Evolutionary conservation across 2,329 filamentous ascomycete genomes (phyloP), one percentile per base, ranked within the genome.

Genomic region (Diaporthe sp.): DNA sequence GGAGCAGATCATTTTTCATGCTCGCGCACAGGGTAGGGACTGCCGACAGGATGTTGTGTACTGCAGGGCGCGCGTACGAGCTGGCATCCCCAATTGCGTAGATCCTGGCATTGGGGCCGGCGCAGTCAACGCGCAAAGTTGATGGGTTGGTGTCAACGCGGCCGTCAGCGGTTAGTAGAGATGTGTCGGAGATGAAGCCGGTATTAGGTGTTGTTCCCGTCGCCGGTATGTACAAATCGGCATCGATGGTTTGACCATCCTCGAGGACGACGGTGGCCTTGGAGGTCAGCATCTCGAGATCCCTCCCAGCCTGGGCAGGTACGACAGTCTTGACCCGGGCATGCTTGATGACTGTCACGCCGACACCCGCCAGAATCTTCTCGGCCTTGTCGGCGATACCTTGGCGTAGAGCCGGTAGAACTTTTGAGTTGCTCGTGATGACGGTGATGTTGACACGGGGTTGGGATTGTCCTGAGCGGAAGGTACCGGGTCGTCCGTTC

Each of bases 181-280:
- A 69, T 17, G 51, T 73, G 67, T 78, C 42, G 17, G 58, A 28
- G 10, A 79, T 49, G 62, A 79, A 79, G 31, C 25, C 55, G 69
- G 77, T 77, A 61, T 79, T 79, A 17, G 77, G 73, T 49, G 37
- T 58, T 4, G 81, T 82, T 1, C 88, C 88, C 1, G 80, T 84
- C 3, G 86, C 85, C 0, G 87, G 86, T 55, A 89, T 88, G 77
- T 88, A 89, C 0, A 89, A 70, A 72, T 89, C 88, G 0, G 86
- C 83, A 2, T 83, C 78, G 2, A 88, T 73, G 0, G 77, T 82
- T 46, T 81, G 78, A 0, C 86, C 87, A 74, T 86, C 80, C 2
- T 82, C 81, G 1, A 90, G 83, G 0, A 79, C 82, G 4, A 89
- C 69, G 0, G 77, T 84, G 3, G 83, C 80, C 22, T 80, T 81